Evolutionary conservation across 169 alveolate species (phyloP).

Genomic region (Perkinsus chesapeaki): DNA sequence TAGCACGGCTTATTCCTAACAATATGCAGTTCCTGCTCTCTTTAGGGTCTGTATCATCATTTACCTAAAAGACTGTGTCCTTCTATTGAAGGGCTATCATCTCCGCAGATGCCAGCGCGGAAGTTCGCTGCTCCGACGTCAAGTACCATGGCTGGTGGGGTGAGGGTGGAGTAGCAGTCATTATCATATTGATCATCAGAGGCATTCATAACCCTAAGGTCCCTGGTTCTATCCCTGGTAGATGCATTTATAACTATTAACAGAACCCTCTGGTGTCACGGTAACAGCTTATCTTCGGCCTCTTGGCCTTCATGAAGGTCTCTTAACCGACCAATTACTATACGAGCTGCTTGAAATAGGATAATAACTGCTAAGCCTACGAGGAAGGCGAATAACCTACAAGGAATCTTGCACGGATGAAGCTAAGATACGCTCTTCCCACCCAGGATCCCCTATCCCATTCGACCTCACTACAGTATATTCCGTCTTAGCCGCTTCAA

Average conservation of each 20-base stretch:
- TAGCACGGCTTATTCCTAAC: too few species aligned
- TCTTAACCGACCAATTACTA: neutral
- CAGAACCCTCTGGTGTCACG: neutral
- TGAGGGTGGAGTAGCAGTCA: neutral
- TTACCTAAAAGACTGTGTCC: neutral
- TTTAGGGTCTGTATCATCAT: neutral
- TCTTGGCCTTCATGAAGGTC: neutral
- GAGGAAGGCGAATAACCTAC: neutral
- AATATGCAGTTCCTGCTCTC: too few species aligned
- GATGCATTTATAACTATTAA: neutral
- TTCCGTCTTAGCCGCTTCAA: neutral
- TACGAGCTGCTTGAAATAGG: neutral
- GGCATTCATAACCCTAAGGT: neutral
- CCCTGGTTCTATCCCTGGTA: neutral
- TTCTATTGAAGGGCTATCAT: neutral
- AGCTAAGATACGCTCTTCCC: too few species aligned
- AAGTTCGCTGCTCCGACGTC: neutral
- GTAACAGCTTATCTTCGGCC: neutral
- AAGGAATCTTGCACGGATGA: too few species aligned
- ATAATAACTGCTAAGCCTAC: neutral
- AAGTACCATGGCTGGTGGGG: neutral
- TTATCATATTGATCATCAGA: neutral
- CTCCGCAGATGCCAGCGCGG: neutral
- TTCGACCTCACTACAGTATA: neutral
- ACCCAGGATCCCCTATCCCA: neutral